Conservation (phyloP, 306 rosid genomes). For the Carpinus fangiana region DNA sequence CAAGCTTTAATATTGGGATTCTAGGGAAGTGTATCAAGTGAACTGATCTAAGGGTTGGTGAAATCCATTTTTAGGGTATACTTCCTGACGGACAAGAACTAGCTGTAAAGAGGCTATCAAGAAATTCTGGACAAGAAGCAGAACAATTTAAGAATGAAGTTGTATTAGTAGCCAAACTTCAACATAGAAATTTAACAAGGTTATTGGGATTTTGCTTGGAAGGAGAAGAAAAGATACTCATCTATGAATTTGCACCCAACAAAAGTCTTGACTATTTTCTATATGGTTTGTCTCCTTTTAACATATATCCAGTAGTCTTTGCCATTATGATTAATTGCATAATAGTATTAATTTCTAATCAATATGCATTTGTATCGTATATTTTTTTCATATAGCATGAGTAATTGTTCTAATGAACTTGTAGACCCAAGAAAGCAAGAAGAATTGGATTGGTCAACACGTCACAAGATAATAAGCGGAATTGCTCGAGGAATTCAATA, state of each 20-base stretch:
- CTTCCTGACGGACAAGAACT: conserved; percentile 46
- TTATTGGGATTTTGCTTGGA: conserved; percentile 63
- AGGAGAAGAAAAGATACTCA: conserved; percentile 53
- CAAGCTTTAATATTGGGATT: no score
- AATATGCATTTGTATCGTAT: neutral
- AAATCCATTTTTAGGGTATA: conserved; percentile 40
- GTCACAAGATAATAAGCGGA: conserved; percentile 36
- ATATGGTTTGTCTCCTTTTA: neutral
- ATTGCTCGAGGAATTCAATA: conserved; percentile 38
- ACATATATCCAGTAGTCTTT: neutral
- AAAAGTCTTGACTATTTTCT: neutral
- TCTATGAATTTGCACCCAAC: conserved; percentile 36
- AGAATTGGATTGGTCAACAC: conserved; percentile 27
- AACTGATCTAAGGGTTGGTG: no score
- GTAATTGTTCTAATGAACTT: neutral
- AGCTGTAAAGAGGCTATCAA: conserved; percentile 66
- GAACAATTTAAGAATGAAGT: conserved; percentile 61
- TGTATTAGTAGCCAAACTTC: conserved; percentile 54
- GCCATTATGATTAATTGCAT: neutral
- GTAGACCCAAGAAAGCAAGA: conserved; percentile 25
- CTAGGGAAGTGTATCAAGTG: no score
- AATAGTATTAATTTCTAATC: neutral
- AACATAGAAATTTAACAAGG: conserved; percentile 56
- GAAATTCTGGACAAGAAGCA: conserved; percentile 48
- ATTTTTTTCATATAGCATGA: neutral